Conservation (phyloP, 1,139 yeast genomes). For the Candida tetrigidarum region DNA sequence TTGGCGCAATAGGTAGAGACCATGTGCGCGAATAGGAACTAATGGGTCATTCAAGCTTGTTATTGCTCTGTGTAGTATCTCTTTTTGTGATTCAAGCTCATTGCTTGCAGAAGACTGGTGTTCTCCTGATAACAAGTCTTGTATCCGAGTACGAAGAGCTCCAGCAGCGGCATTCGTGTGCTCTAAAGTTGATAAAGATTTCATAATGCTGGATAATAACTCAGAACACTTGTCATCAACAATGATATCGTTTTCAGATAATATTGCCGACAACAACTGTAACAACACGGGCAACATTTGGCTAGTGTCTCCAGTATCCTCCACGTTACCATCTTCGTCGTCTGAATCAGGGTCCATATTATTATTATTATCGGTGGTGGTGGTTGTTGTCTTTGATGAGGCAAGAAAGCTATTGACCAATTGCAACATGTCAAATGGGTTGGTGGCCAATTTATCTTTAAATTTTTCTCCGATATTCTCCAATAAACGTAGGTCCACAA, state of each 20-base stretch:
- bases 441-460: constrained; percentile 61
- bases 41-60: constrained; percentile 73
- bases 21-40: constrained; percentile 88
- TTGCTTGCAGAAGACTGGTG: constrained; percentile 17
- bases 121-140: constrained; percentile 30
- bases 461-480: constrained; percentile 66
- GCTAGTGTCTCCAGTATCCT: constrained; percentile 18
- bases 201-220: constrained; percentile 31
- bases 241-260: constrained; percentile 45
- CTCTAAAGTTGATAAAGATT: constrained; percentile 26
- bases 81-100: constrained; percentile 23
- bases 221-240: constrained; percentile 26
- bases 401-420: constrained; percentile 56
- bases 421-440: constrained; percentile 62
- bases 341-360: constrained; percentile 43
- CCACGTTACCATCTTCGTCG: constrained; percentile 46
- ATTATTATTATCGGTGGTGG: constrained; percentile 8
- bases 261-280: constrained; percentile 57
- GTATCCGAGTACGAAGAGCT: constrained; percentile 37
- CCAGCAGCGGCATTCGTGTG: constrained; percentile 16
- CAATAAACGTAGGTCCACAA: constrained; percentile 66
- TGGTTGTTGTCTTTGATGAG: constrained; percentile 8
- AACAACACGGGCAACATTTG: constrained; percentile 42
- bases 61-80: constrained; percentile 56
- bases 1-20: constrained; percentile 65